A percentile compares a stretch with the other conserved stretches of the same genome.
These are phyloP conservation scores for Neurospora sp. DNA, from an alignment of 495 filamentous ascomycete species.

Conservation along the genomic window DNA sequence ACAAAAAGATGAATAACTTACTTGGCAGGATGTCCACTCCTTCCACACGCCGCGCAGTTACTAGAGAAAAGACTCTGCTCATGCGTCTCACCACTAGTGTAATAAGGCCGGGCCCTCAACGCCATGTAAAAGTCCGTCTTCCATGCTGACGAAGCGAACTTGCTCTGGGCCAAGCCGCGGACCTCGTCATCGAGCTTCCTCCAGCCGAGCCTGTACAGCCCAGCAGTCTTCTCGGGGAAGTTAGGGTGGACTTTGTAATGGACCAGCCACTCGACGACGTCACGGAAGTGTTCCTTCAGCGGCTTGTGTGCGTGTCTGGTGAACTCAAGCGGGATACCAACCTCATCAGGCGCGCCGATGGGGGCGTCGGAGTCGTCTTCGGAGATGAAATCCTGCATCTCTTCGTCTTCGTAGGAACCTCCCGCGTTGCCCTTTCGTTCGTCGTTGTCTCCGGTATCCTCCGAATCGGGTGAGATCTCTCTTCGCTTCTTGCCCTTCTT, in stretches of 20 bases:
- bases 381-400: slow-evolving; percentile 62
- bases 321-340: slow-evolving; percentile 61
- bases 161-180: slow-evolving; percentile 54
- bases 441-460: slow-evolving; percentile 24
- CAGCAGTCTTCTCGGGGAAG: slow-evolving; percentile 46
- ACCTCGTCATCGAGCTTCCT: slow-evolving; percentile 65
- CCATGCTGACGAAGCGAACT: slow-evolving; percentile 68
- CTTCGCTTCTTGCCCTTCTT: not conserved
- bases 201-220: slow-evolving; percentile 62
- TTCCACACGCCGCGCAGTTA: slow-evolving; percentile 68
- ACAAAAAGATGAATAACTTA: not conserved
- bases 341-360: slow-evolving; percentile 49
- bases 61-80: slow-evolving; percentile 47
- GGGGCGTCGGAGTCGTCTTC: slow-evolving; percentile 49
- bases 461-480: not conserved
- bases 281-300: slow-evolving; percentile 64
- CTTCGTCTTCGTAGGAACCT: slow-evolving; percentile 35
- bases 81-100: slow-evolving; percentile 12
- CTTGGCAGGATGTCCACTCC: slow-evolving; percentile 56
- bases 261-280: slow-evolving; percentile 75
- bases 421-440: slow-evolving; percentile 4
- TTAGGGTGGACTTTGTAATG: slow-evolving; percentile 61
- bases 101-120: slow-evolving; percentile 52
- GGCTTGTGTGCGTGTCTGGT: slow-evolving; percentile 55
- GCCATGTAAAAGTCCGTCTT: slow-evolving; percentile 52